phyloP scores from a whole-genome alignment of 2,329 filamentous ascomycete species.

The Rosellinia necatrix region DNA sequence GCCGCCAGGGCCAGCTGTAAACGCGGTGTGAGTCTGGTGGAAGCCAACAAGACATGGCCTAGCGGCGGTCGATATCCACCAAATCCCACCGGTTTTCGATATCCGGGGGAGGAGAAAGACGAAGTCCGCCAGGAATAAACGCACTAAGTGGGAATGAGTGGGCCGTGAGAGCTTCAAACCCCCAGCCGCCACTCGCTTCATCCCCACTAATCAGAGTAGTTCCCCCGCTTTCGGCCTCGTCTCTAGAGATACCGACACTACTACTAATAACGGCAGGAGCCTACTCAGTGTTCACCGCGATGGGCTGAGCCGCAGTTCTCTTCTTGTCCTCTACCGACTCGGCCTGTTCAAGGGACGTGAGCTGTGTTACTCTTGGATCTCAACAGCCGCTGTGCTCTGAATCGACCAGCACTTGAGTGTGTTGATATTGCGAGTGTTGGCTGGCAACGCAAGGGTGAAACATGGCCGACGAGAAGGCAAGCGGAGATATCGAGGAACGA shows the following conservation, averaged over 20 bases:
- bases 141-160: slow-evolving; percentile 10
- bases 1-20: not conserved
- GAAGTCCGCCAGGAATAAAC: slow-evolving; percentile 2
- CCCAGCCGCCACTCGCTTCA: not conserved
- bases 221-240: slow-evolving; percentile 13
- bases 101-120: not conserved
- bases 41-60: not conserved
- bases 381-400: not conserved
- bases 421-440: no score
- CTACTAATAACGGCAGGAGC: not conserved
- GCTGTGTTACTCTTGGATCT: not conserved
- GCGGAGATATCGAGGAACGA: slow-evolving; percentile 24
- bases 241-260: not conserved
- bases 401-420: not conserved
- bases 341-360: no score
- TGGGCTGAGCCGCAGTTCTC: not conserved
- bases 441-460: not conserved
- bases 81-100: slow-evolving; percentile 7
- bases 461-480: slow-evolving; percentile 16
- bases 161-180: slow-evolving; percentile 22
- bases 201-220: not conserved
- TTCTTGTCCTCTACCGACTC: not conserved
- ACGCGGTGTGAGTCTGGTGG: not conserved
- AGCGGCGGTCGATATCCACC: not conserved
- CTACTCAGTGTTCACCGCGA: not conserved